Percentiles rank a stretch among this genome's conserved stretches.
Conservation (phyloP, 441 rosid species). For the Brassica balearica region DNA sequence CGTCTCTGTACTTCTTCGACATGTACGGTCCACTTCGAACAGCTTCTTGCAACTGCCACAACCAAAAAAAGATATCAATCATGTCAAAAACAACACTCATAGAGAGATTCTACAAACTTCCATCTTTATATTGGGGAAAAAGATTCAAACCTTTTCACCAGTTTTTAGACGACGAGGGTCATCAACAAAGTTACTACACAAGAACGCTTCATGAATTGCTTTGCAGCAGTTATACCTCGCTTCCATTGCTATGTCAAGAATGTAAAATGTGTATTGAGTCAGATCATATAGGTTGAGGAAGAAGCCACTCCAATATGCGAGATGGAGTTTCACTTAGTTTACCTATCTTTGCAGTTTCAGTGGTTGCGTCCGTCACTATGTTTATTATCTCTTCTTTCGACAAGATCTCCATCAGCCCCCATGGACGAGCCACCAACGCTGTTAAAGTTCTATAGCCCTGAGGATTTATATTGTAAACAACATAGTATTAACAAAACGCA, state of each 20-base stretch:
- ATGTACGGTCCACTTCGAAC: conserved; percentile 81
- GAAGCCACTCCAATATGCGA: conserved; percentile 4
- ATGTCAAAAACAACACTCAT: not conserved
- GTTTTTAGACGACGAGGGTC: conserved; percentile 65
- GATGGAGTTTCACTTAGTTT: conserved; percentile 2
- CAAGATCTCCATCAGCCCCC: conserved; percentile 87
- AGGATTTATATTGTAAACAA: conserved; percentile 33
- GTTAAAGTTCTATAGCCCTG: conserved; percentile 79
- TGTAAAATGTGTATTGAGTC: not conserved
- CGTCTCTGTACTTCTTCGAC: conserved; percentile 53
- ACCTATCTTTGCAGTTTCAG: conserved; percentile 85
- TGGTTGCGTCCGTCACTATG: conserved; percentile 64
- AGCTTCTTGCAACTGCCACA: conserved; percentile 82
- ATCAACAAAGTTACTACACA: conserved; percentile 58
- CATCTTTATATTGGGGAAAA: not conserved
- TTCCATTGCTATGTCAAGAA: conserved; percentile 69
- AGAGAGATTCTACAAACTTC: conserved; percentile 6
- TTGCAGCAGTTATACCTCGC: conserved; percentile 78
- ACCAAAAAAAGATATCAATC: conserved; percentile 11
- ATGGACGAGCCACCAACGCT: conserved; percentile 80
- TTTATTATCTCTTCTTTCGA: conserved; percentile 75
- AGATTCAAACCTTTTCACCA: conserved; percentile 65
- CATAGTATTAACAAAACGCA: conserved; percentile 10
- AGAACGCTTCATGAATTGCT: conserved; percentile 65
- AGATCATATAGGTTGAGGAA: conserved; percentile 22